Evolutionary conservation across 2,329 filamentous ascomycete genomes (phyloP).

Genomic region (Cercospora sp.): DNA sequence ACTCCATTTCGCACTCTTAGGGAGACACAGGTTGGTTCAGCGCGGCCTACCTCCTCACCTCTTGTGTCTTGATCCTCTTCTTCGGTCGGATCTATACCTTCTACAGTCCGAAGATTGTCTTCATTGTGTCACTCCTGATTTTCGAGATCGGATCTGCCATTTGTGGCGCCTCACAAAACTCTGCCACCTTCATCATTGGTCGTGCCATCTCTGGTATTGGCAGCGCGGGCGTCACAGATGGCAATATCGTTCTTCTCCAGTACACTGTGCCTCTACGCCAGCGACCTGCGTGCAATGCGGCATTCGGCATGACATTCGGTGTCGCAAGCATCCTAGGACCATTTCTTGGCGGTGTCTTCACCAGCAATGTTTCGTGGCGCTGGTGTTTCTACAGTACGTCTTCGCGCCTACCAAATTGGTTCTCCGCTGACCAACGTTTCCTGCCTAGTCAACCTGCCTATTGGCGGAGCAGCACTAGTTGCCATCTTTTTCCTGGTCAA

Average conservation of each 20-base stretch:
- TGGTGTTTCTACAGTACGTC: constrained; percentile 55
- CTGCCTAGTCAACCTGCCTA: constrained; percentile 49
- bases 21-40: constrained; percentile 49
- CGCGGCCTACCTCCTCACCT: constrained; percentile 47
- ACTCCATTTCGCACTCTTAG: constrained; percentile 21
- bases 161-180: constrained; percentile 51
- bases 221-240: constrained; percentile 53
- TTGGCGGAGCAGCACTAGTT: constrained; percentile 42
- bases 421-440: constrained; percentile 25
- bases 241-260: constrained; percentile 38
- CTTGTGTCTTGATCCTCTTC: constrained; percentile 44
- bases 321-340: constrained; percentile 52
- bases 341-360: constrained; percentile 54
- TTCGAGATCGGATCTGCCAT: constrained; percentile 54
- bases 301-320: constrained; percentile 46
- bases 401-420: constrained; percentile 46
- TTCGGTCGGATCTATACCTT: constrained; percentile 48
- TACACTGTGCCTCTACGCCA: constrained; percentile 17
- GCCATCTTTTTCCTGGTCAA: constrained; percentile 34
- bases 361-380: constrained; percentile 50
- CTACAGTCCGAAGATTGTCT: constrained; percentile 48
- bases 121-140: constrained; percentile 42
- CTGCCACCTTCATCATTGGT: constrained; percentile 55
- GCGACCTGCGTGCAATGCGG: constrained; percentile 29
- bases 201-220: constrained; percentile 56